Conservation (phyloP, 345 rosid genomes). For the Melaleuca quinquenervia region DNA sequence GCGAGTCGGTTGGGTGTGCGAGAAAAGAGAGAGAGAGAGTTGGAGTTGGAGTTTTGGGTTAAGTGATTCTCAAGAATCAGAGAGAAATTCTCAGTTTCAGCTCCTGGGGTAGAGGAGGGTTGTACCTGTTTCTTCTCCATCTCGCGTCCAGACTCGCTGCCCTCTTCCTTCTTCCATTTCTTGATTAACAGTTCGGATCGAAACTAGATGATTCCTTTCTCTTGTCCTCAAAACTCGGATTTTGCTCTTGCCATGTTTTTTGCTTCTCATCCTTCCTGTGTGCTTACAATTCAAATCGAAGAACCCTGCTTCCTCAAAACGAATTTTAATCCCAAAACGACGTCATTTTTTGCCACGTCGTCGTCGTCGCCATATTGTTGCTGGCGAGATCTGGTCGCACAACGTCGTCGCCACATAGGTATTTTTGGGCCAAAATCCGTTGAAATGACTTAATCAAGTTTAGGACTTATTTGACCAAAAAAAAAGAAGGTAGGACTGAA, state of each 20-base stretch:
- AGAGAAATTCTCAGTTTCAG: background rate
- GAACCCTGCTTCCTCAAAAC: too few species aligned
- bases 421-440: too few species aligned
- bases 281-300: too few species aligned
- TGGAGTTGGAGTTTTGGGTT: background rate
- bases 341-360: too few species aligned
- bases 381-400: too few species aligned
- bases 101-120: background rate
- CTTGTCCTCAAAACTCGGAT: too few species aligned
- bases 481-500: too few species aligned
- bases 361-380: too few species aligned
- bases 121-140: background rate
- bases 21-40: background rate
- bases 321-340: too few species aligned
- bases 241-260: background rate
- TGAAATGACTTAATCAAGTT: too few species aligned
- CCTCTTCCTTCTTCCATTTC: background rate
- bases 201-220: background rate
- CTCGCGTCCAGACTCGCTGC: background rate
- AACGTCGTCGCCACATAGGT: too few species aligned
- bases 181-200: background rate
- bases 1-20: background rate
- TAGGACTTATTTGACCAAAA: too few species aligned
- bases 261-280: background rate
- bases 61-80: background rate